phyloP scores from a whole-genome alignment of 176 grass and related monocot genomes.

The Rhipidocladum racemiflorum region DNA sequence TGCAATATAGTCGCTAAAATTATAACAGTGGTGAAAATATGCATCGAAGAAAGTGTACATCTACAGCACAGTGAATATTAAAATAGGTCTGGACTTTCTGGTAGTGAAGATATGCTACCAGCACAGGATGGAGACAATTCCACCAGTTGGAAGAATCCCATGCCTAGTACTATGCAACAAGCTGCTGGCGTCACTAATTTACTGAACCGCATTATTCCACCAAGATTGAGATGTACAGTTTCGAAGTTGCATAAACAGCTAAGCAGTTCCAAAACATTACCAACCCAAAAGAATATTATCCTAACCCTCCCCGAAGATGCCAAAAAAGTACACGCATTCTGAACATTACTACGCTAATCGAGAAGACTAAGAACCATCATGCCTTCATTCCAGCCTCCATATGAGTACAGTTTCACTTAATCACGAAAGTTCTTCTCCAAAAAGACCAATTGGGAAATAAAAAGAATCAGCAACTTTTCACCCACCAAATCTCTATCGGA shows the following conservation, averaged over 20 bases:
- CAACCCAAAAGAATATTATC: conserved; percentile 10
- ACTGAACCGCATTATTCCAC: conserved; percentile 7
- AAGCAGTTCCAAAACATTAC: neutral
- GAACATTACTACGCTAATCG: neutral
- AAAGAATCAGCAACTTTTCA: neutral
- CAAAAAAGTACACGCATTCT: conserved; percentile 8
- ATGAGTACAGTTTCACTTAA: conserved; percentile 25
- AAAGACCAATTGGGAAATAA: neutral
- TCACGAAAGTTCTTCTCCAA: conserved; percentile 1
- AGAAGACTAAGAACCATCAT: neutral
- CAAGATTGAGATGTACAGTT: conserved; percentile 10
- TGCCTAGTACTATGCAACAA: conserved; percentile 7
- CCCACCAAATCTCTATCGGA: neutral
- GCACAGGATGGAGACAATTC: conserved; percentile 30
- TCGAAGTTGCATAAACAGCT: conserved; percentile 1
- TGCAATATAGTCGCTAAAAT: neutral
- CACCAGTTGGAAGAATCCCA: conserved; percentile 3
- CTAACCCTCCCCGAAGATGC: conserved; percentile 10
- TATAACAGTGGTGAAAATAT: neutral
- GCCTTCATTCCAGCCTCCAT: conserved; percentile 1
- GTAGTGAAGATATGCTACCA: conserved; percentile 23
- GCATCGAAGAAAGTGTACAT: conserved; percentile 29
- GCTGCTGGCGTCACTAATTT: conserved; percentile 28
- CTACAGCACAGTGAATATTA: neutral
- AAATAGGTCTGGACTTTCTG: conserved; percentile 24